Percentiles rank a stretch among this genome's conserved stretches.
Evolutionary conservation across 129 eudicot genomes (phyloP).

Genomic region (Deinandra increscens): DNA sequence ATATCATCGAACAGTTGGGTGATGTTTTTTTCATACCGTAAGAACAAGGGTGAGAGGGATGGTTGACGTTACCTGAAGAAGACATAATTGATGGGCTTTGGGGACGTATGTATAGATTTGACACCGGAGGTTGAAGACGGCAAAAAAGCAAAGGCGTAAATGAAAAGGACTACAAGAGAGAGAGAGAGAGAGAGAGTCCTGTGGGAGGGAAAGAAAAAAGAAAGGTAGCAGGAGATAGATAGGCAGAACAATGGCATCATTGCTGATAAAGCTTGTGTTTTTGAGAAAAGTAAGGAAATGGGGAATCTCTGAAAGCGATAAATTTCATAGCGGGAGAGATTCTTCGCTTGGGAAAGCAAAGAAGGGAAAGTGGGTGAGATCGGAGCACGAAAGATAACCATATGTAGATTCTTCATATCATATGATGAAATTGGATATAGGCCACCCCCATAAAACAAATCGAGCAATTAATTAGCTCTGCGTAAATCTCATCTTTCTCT

Average conservation of each 20-base stretch:
- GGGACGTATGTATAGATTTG: conserved; percentile 47
- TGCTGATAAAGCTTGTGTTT: conserved; percentile 58
- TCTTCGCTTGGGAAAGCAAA: conserved; percentile 72
- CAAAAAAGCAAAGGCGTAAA: conserved; percentile 43
- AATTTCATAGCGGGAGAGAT: conserved; percentile 31
- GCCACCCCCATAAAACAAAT: conserved; percentile 40
- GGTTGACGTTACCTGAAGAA: conserved; percentile 59
- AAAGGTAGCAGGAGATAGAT: conserved; percentile 32
- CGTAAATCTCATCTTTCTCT: too few species aligned
- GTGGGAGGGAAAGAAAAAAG: conserved; percentile 30
- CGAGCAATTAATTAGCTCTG: conserved; percentile 11
- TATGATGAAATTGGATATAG: conserved; percentile 38
- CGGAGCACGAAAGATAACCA: conserved; percentile 45
- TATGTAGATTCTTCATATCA: conserved; percentile 37
- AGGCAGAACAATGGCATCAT: conserved; percentile 40
- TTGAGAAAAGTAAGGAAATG: conserved; percentile 33
- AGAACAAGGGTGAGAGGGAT: conserved; percentile 67
- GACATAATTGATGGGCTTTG: conserved; percentile 54
- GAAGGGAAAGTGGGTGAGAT: conserved; percentile 47
- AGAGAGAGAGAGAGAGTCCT: conserved; percentile 23
- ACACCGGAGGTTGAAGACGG: conserved; percentile 37
- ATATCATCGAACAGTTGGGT: conserved; percentile 27
- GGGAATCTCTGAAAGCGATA: conserved; percentile 50
- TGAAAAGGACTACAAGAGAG: conserved; percentile 71
- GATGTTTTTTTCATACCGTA: conserved; percentile 49